Base-by-base conservation (phyloP, 2,329 filamentous ascomycete species). In the Hypoxylon sp. region DNA sequence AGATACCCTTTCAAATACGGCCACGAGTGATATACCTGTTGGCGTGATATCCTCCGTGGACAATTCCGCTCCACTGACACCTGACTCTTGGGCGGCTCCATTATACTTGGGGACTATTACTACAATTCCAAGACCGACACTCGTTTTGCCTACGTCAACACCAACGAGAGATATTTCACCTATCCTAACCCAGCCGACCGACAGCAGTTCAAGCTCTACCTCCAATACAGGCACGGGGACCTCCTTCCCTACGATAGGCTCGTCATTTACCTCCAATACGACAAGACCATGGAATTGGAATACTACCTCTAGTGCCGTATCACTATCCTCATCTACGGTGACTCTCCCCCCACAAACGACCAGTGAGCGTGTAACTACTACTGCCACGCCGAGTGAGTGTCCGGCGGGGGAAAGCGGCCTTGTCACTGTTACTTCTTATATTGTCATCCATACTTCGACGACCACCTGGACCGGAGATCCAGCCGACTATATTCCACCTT, bases 371-470 rank as follows among this genome's bases (percentile, higher is more conserved):
- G 30, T 28, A n/a, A 59, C 45, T 36, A 16, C 53, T 22, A 68
- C 67, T 30, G 30, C 62, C 20, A 65, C 66, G 26, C 52, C 51
- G 8, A 68, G 68, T 56, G 66, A 65, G 20, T 76, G 73, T 52
- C 50, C 67, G 38, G 58, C 61, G 4, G 40, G 32, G 12, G 46
- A 48, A 16, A 62, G 71, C 16, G 76, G 79, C 45, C 73, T 75
- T 5, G 64, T 79, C 3, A 82, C 77, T 0, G 71, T 79, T 22
- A 81, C 79, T 33, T 73, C 69, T 8, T 84, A 80, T 72, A 81
- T 79, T 2, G 77, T 85, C 33, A 72, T 84, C 16, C 79, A 85
- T 74, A 84, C 83, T 2, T 76, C 80, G 20, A 86, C 84, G 1
- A 76, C 81, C 51, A 86, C 84, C 16, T 83, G 84, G 72, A 78